Evolutionary conservation across 1,284 basidiomycete species (phyloP).

Genomic region (Anthracocystis setariae): DNA sequence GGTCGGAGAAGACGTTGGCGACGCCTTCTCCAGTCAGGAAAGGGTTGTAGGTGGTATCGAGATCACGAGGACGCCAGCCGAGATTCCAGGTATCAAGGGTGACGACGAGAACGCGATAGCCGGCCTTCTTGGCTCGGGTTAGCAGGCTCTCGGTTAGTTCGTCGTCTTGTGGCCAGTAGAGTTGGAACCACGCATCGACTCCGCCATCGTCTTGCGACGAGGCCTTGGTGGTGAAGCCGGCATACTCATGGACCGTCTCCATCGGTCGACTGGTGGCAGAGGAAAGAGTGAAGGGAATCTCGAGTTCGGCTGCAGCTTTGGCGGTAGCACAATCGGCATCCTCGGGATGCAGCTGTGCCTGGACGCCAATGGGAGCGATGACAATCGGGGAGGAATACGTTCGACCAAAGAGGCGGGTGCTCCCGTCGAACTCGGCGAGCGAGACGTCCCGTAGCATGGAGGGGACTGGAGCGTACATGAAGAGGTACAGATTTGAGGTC

Average conservation of each 20-base stretch:
- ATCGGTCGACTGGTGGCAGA: constrained; percentile 51
- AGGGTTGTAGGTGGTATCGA: constrained; percentile 72
- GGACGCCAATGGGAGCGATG: constrained; percentile 59
- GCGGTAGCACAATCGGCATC: constrained; percentile 52
- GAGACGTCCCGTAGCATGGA: constrained; percentile 47
- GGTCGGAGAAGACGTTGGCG: constrained; percentile 59
- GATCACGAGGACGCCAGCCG: constrained; percentile 54
- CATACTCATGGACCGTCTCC: constrained; percentile 48
- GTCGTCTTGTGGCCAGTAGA: constrained; percentile 73
- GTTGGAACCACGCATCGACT: constrained; percentile 59
- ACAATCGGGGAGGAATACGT: constrained; percentile 54
- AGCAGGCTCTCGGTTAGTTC: constrained; percentile 77
- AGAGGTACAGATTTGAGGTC: background rate
- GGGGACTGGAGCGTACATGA: constrained; percentile 19
- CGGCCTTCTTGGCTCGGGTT: constrained; percentile 74
- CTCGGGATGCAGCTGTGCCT: constrained; percentile 44
- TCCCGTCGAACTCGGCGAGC: constrained; percentile 38
- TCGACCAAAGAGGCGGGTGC: constrained; percentile 46
- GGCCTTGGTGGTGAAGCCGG: constrained; percentile 21
- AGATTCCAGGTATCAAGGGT: constrained; percentile 61
- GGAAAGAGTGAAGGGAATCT: constrained; percentile 54
- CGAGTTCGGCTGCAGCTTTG: constrained; percentile 39
- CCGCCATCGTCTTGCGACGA: constrained; percentile 20
- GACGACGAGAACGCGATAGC: constrained; percentile 76
- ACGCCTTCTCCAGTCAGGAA: constrained; percentile 72